Evolutionary conservation across 441 rosid species (phyloP).

Genomic region (Cnidoscolus chayamansa): DNA sequence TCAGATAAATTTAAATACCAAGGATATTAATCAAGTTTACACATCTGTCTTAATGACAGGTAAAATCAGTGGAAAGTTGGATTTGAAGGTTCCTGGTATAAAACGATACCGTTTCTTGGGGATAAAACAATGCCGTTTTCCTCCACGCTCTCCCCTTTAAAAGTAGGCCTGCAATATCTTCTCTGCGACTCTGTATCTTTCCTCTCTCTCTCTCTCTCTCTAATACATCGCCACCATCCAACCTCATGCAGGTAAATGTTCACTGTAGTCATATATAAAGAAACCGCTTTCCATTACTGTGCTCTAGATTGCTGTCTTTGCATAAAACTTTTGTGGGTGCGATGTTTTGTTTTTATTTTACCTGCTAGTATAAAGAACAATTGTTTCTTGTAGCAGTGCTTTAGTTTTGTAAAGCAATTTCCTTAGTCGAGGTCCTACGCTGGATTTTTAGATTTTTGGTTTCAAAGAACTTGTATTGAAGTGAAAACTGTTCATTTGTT

Average conservation of each 20-base stretch:
- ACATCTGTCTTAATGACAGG: not conserved
- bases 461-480: slow-evolving; percentile 12
- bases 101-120: too few relatives aligned
- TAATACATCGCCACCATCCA: not conserved
- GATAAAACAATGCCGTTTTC: too few relatives aligned
- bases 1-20: too few relatives aligned
- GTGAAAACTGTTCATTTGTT: slow-evolving; percentile 9
- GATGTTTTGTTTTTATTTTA: not conserved
- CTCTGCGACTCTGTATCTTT: too few relatives aligned
- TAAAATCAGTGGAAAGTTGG: too few relatives aligned
- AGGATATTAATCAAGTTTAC: too few relatives aligned
- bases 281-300: not conserved
- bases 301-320: not conserved
- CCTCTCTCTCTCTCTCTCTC: not conserved
- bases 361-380: not conserved
- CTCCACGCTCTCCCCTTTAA: too few relatives aligned
- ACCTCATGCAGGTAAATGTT: not conserved
- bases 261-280: not conserved
- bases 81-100: too few relatives aligned
- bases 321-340: not conserved
- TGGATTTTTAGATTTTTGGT: slow-evolving; percentile 8
- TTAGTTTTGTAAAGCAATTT: not conserved
- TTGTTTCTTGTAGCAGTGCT: slow-evolving; percentile 3
- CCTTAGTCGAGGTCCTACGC: not conserved
- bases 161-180: too few relatives aligned